Base-by-base conservation (phyloP, 2,329 filamentous ascomycete genomes). In the Lachnellula subtilissima region DNA sequence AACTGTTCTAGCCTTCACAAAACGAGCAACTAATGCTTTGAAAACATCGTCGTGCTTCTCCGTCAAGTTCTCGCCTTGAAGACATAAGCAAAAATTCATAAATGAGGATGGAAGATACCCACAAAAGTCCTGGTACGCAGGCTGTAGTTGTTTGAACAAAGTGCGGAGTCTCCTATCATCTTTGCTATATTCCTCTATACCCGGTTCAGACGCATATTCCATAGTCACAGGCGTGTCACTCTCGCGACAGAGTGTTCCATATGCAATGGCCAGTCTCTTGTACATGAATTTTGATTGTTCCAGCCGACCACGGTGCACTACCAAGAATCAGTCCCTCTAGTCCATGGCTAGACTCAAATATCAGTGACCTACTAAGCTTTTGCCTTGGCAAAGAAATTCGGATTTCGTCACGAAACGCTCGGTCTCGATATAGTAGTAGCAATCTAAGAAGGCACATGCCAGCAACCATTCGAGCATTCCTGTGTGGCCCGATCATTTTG, bases 251-350 rank as follows among this genome's bases (percentile, higher is more conserved):
- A 63, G 49, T 28, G 55, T 53, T 17, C 55, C 53, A 17, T 56
- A 63, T 7, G 59, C 48, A 22, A 60, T 48, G 7, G 61, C 55
- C 17, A 63, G 36, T 52, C 60, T 50, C 19, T 50, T 56, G 12
- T 63, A 63, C 53, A 63, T 61, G 22, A 54, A 63, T 9, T 50
- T 54, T 12, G 55, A 57, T 23, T 61, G 56, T 32, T 58, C 61
- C 1, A 58, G 45, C 22, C 61, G 56, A 17, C 36, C 47, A 48
- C 57, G 59, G 46, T 61, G 61, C 35, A 52, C 61, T 57, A 36
- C 47, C 1, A 14, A 36, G 23, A 39, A 43, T 55, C n/a, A 56
- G 54, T 22, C 19, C 19, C 8, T 28, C n/a, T 15, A 7, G 11
- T 3, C 3, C 5, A 45, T 19, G 9, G 9, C 3, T 37, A 11